Percentiles rank a stretch among this genome's conserved stretches.
Evolutionary conservation across 768 basidiomycete species (phyloP).

Genomic region (Hemileccinum impolitum): DNA sequence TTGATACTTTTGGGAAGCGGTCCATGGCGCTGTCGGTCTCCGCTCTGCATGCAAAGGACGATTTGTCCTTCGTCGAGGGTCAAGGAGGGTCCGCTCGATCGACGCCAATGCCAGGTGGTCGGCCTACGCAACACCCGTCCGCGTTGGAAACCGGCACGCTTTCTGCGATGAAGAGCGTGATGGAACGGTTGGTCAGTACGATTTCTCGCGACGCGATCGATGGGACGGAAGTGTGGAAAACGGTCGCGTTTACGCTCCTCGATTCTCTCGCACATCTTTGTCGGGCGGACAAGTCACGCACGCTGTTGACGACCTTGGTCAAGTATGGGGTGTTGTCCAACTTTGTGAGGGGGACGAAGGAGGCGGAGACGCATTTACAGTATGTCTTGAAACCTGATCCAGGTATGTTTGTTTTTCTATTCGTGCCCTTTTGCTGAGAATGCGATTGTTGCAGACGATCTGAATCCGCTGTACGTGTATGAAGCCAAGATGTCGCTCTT

Average conservation of each 20-base stretch:
- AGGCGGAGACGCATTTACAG: constrained; percentile 71
- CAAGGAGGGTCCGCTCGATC: constrained; percentile 27
- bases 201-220: constrained; percentile 91
- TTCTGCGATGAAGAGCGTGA: constrained; percentile 57
- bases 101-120: constrained; percentile 16
- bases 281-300: constrained; percentile 63
- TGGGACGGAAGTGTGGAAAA: constrained; percentile 96
- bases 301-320: constrained; percentile 54
- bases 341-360: constrained; percentile 82
- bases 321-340: constrained; percentile 76
- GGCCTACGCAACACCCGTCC: constrained; percentile 16
- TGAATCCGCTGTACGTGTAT: constrained; percentile 91
- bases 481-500: constrained; percentile 93
- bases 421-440: neutral
- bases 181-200: constrained; percentile 70
- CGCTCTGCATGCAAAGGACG: constrained; percentile 36
- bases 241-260: constrained; percentile 87
- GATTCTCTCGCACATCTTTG: constrained; percentile 78
- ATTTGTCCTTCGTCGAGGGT: constrained; percentile 37
- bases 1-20: constrained; percentile 23
- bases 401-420: constrained; percentile 45
- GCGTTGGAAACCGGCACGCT: constrained; percentile 63
- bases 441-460: constrained; percentile 54
- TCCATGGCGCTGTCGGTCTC: constrained; percentile 35
- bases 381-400: constrained; percentile 85